phyloP scores from a whole-genome alignment of 441 rosid species.

The Corymbia citriodora region DNA sequence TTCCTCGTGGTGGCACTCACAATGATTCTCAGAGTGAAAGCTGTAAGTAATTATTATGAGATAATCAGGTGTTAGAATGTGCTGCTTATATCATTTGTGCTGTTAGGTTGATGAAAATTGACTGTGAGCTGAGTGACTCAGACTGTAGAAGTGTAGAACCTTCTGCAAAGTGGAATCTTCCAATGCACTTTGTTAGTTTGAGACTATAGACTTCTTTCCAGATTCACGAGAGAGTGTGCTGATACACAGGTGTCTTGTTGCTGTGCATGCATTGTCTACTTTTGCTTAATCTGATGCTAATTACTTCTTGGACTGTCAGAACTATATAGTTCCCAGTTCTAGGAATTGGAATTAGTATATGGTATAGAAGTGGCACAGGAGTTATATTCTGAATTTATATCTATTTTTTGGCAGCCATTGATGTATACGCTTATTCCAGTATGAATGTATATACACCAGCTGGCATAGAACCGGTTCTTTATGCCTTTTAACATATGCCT shows the following conservation, averaged over 20 bases:
- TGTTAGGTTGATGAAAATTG: constrained; percentile 7
- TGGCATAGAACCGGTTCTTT: neutral
- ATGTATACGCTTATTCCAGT: neutral
- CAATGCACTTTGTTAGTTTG: constrained; percentile 36
- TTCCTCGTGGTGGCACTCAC: constrained; percentile 20
- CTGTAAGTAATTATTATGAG: neutral
- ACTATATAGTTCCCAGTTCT: constrained; percentile 3
- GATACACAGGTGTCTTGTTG: neutral
- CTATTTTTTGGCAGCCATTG: neutral
- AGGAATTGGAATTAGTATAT: constrained; percentile 19
- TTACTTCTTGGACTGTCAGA: neutral
- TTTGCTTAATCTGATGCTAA: constrained; percentile 15
- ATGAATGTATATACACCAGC: neutral
- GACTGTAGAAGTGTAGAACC: constrained; percentile 21
- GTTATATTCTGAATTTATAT: constrained; percentile 28
- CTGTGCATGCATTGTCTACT: neutral
- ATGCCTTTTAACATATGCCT: neutral
- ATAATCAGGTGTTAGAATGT: constrained; percentile 18
- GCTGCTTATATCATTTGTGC: constrained; percentile 8
- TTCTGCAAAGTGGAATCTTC: constrained; percentile 21
- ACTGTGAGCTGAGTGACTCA: neutral
- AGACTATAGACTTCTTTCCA: constrained; percentile 27
- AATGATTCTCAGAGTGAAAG: constrained; percentile 25
- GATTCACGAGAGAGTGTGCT: constrained; percentile 11
- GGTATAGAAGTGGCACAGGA: constrained; percentile 8